Evolutionary conservation across 768 basidiomycete species (phyloP), one percentile per base, ranked within the genome.

Genomic region (Chiua virens): DNA sequence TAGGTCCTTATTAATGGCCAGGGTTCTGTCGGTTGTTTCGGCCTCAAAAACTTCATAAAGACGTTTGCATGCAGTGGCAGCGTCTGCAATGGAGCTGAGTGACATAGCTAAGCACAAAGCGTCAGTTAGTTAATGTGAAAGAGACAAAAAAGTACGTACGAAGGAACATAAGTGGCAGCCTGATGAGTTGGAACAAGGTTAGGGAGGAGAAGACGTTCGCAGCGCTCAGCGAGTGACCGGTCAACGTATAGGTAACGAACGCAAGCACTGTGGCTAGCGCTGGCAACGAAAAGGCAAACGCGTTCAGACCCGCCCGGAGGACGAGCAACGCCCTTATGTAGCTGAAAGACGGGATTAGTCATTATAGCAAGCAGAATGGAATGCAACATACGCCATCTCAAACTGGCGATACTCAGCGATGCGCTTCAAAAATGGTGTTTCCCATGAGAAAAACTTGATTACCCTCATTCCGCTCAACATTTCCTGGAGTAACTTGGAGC

Each of bases 401-500:
- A 79, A 78, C 43, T 71, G 73, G 46, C 95, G 77, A 61, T 87
- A 88, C 37, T 79, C 79, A 27, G 79, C 77, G 23, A 97, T 79
- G 40, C 86, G 82, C 15, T 81, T 73, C 21, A 96, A 75, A 68
- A 92, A 95, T 0, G 94, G 90, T 2, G 69, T 60, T 61, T 93
- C 91, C 91, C 91, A 94, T 6, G 88, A 85, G 68, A 95, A 95
- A 66, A 87, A 86, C 68, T 97, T 97, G 77, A 97, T 89, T 54
- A 96, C 80, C 56, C 90, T 87, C 82, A 97, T 94, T 1, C 90
- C 89, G 14, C 86, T 84, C 1, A 97, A 71, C 2, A 98, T 76
- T 64, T 98, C 95, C 65, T 95, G 93, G 11, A 97, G 78, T 5
- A 94, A 71, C 62, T 92, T 93, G 14, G 89, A 88, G 10, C 95